Evolutionary conservation across 108 stramenopile species (phyloP), one percentile per base, ranked within the genome.

Genomic region (Nitzschia inconspicua): DNA sequence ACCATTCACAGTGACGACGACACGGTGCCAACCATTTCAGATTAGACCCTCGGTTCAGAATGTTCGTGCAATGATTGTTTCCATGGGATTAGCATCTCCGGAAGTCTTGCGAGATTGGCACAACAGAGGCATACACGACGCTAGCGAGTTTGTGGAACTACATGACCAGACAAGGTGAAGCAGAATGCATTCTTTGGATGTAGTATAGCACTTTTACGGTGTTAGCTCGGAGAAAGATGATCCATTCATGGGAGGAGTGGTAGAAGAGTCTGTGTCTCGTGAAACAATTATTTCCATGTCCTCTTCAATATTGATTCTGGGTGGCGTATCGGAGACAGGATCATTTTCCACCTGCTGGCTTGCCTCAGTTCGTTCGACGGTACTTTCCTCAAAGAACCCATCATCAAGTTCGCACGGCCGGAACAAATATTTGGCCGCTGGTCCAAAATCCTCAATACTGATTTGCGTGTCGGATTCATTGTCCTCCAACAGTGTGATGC

Each of bases 401-500:
- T 80, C 78, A 16, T 80, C 76, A 24, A 60, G 47, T 37, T 75
- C 72, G 54, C 85, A 80, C n/a, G 84, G 83, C 0, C 68, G 50
- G 64, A 92, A 92, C 23, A 92, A 54, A 60, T 88, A 81, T 40
- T 88, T 80, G 18, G 83, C 84, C 22, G 85, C 82, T 9, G 65
- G 55, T 6, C 90, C 90, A 71, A 92, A 92, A 53, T 92, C 77
- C 50, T 86, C 76, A 22, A 51, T 50, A 37, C 74, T 70, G 44
- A 82, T 63, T 6, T 79, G 78, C 11, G 4, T 22, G 51, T 82
- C 68, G 23, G 27, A 31, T 1, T 68, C 77, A 16, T 35, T 70
- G 74, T 86, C 87, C 40, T 92, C 87, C 8, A 93, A 71, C 1
- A 93, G 72, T 3, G 65, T 76, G 39, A 93, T 82, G 49, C 85